phyloP scores from a whole-genome alignment of 2,329 filamentous ascomycete species.

The Neopestalotiopsis clavispora region DNA sequence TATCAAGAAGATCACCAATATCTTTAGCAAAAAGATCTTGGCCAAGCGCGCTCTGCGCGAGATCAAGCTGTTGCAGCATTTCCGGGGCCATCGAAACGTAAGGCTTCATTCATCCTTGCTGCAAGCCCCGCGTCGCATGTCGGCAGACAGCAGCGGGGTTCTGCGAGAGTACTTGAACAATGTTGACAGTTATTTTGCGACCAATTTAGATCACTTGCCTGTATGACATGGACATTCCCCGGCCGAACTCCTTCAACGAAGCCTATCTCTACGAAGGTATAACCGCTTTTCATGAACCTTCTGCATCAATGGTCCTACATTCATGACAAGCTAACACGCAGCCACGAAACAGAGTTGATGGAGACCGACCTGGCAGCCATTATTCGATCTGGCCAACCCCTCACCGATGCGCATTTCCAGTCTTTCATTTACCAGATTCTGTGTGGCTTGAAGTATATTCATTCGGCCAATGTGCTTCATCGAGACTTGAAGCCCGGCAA shows the following conservation, averaged over 20 bases:
- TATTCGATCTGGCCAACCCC: slow-evolving; percentile 92
- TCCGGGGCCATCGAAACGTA: slow-evolving; percentile 87
- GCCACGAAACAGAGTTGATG: slow-evolving; percentile 78
- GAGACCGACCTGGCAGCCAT: slow-evolving; percentile 98
- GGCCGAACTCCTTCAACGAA: slow-evolving; percentile 98
- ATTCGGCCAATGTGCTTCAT: slow-evolving; percentile 97
- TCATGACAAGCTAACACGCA: too few relatives aligned
- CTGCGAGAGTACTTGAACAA: neutral
- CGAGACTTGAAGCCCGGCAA: slow-evolving; percentile 97
- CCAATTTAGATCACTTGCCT: slow-evolving; percentile 90
- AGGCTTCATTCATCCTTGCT: slow-evolving; percentile 33
- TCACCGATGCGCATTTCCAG: slow-evolving; percentile 99
- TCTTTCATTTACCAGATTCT: slow-evolving; percentile 99
- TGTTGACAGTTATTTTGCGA: slow-evolving; percentile 33
- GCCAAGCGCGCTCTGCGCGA: slow-evolving; percentile 97
- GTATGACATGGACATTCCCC: slow-evolving; percentile 99
- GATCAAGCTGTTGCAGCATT: slow-evolving; percentile 98
- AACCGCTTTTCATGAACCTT: too few relatives aligned
- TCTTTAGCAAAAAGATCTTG: slow-evolving; percentile 99
- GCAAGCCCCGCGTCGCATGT: neutral
- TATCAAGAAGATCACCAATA: slow-evolving; percentile 99
- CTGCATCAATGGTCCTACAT: slow-evolving; percentile 28
- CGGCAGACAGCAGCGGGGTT: neutral
- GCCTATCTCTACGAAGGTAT: slow-evolving; percentile 97
- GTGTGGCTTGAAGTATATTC: slow-evolving; percentile 98